These are phyloP conservation scores for Paxillus involutus DNA, from an alignment of 768 basidiomycete genomes.

Conservation along the genomic window DNA sequence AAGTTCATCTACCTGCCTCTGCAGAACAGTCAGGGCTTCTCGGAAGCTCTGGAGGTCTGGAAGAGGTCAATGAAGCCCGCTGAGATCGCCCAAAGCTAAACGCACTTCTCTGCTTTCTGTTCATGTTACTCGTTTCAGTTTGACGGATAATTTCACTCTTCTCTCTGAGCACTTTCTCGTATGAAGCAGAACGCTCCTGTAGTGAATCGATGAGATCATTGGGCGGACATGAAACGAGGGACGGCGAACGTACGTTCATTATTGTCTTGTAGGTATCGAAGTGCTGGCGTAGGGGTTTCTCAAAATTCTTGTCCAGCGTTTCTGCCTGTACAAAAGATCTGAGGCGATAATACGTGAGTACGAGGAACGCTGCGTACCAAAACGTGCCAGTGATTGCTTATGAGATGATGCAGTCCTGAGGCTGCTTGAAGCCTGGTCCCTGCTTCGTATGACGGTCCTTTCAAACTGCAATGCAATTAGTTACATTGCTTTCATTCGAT, in stretches of 20 bases:
- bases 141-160: constrained; percentile 83
- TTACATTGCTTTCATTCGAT: background rate
- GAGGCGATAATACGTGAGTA: constrained; percentile 2
- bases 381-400: constrained; percentile 91
- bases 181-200: constrained; percentile 81
- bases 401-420: constrained; percentile 86
- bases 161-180: constrained; percentile 79
- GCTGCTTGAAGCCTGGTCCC: constrained; percentile 83
- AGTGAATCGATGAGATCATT: constrained; percentile 6
- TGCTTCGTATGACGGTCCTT: constrained; percentile 77
- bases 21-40: constrained; percentile 76
- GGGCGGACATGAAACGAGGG: constrained; percentile 1
- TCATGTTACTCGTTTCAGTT: constrained; percentile 84
- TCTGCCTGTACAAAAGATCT: constrained; percentile 56
- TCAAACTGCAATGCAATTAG: constrained; percentile 47
- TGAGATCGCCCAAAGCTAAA: constrained; percentile 11
- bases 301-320: constrained; percentile 83
- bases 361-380: constrained; percentile 51
- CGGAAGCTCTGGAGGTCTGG: constrained; percentile 89
- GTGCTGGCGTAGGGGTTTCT: constrained; percentile 85
- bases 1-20: constrained; percentile 88
- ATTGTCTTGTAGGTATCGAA: constrained; percentile 75
- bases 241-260: constrained; percentile 53
- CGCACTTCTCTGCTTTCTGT: constrained; percentile 82
- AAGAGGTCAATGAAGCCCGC: constrained; percentile 7